Evolutionary conservation across 2,329 filamentous ascomycete genomes (phyloP).

Genomic region (Phoma sp.): DNA sequence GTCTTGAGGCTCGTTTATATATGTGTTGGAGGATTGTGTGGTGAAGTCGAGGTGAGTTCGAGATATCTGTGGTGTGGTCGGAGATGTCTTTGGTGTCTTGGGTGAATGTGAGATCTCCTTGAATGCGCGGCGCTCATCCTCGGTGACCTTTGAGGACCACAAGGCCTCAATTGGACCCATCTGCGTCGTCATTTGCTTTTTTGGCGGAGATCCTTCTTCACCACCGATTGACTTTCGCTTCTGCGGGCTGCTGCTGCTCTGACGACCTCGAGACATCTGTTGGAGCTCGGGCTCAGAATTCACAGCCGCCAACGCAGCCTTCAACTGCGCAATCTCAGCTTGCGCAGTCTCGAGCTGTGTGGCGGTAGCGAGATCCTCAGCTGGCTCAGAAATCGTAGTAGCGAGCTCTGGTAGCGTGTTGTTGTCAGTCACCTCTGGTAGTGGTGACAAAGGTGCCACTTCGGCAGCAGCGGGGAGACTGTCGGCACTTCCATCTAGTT

Average conservation of each 20-base stretch:
- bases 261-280: background rate
- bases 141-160: conserved; percentile 10
- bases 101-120: background rate
- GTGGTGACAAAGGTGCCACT: background rate
- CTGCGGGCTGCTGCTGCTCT: background rate
- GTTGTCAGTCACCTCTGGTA: background rate
- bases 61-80: background rate
- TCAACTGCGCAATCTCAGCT: conserved; percentile 12
- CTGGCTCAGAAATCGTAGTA: background rate
- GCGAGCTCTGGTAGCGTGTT: background rate
- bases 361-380: background rate
- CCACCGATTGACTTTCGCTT: background rate
- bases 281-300: background rate
- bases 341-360: background rate
- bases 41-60: conserved; percentile 1
- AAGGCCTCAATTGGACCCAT: conserved; percentile 14
- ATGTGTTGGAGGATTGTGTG: background rate
- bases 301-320: conserved; percentile 2
- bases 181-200: background rate
- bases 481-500: background rate
- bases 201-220: conserved; percentile 1
- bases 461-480: background rate
- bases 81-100: background rate
- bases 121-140: background rate
- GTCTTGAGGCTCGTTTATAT: background rate